Base-by-base conservation (phyloP, 345 rosid genomes). In the Populus davidiana region DNA sequence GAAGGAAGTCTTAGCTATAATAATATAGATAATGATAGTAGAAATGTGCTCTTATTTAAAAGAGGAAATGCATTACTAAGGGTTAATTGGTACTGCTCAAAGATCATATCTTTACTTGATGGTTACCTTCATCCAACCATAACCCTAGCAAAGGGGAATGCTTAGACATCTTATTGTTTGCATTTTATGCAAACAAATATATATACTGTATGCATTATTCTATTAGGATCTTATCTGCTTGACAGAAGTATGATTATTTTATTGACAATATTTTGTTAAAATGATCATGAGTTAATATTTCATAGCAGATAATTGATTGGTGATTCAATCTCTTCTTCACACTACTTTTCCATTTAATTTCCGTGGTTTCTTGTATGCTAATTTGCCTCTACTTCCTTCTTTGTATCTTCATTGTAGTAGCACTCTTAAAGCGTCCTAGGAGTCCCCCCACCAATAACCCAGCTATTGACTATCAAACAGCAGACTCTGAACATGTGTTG, bases 401-500 rank as follows among this genome's bases (percentile, higher is more conserved):
- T 67, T 18, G 11, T 16, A 5, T 41, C 23, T 75, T 69, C 65
- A 76, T 79, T 73, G 66, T 66, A 85, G 85, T 89, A 84, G 90
- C 89, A 72, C 76, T 91, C 76, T 73, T 87, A 80, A 93, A 93
- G 80, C 91, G 90, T 70, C 97, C 97, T 39, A 85, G 93, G 83
- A 91, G 91, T 36, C 92, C 93, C 41, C 87, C 91, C 52, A 73
- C 86, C 56, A 83, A 78, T 80, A 90, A 85, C 79, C 81, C 91
- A 21, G 79, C 88, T 69, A 81, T 85, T 82, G 95, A 94, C 78
- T 92, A 91, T 81, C 97, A 90, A 78, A 88, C 91, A 64, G 95
- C 98, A 71, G 97, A 91, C 76, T 92, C 97, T 78, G 93, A 90
- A 73, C 87, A 84, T 83, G 86, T 86, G 49, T 39, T 87, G 84